phyloP scores from a whole-genome alignment of 108 stramenopile species.

The Skeletonema menzelii region DNA sequence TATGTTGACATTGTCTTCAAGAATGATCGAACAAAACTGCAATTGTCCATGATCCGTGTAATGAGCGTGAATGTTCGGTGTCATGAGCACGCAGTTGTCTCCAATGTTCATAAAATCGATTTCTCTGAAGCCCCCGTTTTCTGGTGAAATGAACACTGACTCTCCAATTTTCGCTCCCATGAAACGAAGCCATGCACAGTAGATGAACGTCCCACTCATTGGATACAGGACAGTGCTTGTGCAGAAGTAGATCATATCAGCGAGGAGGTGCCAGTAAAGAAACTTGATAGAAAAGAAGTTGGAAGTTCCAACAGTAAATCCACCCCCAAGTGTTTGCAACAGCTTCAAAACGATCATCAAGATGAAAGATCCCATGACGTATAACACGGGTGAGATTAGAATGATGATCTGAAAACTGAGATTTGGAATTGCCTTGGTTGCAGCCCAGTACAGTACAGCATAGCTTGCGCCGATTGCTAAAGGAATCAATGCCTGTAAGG shows the following conservation, averaged over 20 bases:
- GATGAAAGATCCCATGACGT: slow-evolving; percentile 13
- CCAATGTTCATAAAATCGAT: slow-evolving; percentile 30
- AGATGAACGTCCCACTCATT: slow-evolving; percentile 7
- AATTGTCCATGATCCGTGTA: slow-evolving; percentile 27
- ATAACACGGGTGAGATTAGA: slow-evolving; percentile 7
- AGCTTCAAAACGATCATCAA: slow-evolving; percentile 13
- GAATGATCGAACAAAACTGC: slow-evolving; percentile 20
- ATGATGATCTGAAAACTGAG: slow-evolving; percentile 3
- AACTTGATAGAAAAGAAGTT: slow-evolving; percentile 20
- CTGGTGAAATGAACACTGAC: slow-evolving; percentile 11
- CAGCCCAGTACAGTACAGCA: not conserved
- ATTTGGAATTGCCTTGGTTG: not conserved
- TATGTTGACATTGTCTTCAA: slow-evolving; percentile 22
- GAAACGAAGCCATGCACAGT: slow-evolving; percentile 14
- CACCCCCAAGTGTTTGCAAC: slow-evolving; percentile 13
- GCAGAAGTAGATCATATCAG: slow-evolving; percentile 24
- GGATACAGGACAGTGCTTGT: slow-evolving; percentile 24
- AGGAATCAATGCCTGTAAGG: slow-evolving; percentile 8
- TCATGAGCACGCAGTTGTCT: slow-evolving; percentile 24
- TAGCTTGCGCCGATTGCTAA: not conserved
- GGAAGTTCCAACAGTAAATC: slow-evolving; percentile 10
- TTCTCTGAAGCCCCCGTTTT: slow-evolving; percentile 24
- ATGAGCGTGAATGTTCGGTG: slow-evolving; percentile 28
- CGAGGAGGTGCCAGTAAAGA: slow-evolving; percentile 16
- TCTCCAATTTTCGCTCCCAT: slow-evolving; percentile 15